Percentiles rank a stretch among this genome's conserved stretches.
phyloP scores from a whole-genome alignment of 2,329 filamentous ascomycete species.

The Hypoxylon sp. region DNA sequence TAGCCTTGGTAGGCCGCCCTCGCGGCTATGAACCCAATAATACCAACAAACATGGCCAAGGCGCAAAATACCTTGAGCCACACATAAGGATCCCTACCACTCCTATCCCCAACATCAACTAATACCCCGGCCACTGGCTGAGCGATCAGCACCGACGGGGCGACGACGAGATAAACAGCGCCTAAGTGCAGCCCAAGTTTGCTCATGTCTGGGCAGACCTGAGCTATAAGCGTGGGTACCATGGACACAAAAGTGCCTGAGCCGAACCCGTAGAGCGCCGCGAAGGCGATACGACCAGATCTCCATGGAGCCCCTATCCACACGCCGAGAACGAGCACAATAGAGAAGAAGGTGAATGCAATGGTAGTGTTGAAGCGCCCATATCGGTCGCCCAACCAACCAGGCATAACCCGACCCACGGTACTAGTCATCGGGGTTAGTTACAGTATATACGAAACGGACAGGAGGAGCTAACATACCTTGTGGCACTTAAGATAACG shows the following conservation, averaged over 20 bases:
- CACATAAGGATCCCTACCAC: conserved; percentile 3
- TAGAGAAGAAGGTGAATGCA: conserved; percentile 19
- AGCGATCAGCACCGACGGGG: conserved; percentile 17
- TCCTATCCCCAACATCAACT: conserved; percentile 1
- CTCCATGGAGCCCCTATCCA: conserved; percentile 26
- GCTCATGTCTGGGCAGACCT: conserved; percentile 19
- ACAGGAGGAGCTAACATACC: conserved; percentile 8
- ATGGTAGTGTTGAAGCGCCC: conserved; percentile 24
- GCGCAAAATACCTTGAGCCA: conserved; percentile 8
- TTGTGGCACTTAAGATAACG: conserved; percentile 26
- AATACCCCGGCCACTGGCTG: conserved; percentile 14
- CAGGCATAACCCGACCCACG: conserved; percentile 24
- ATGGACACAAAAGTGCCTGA: conserved; percentile 18
- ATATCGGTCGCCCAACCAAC: conserved; percentile 27
- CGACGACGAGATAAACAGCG: conserved; percentile 18
- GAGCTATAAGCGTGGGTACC: conserved; percentile 20
- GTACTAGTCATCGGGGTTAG: conserved; percentile 9
- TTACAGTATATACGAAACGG: background rate
- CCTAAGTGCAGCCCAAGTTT: conserved; percentile 12
- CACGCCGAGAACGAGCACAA: conserved; percentile 16
- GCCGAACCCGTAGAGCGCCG: conserved; percentile 21
- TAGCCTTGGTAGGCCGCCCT: conserved; percentile 16
- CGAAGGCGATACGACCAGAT: conserved; percentile 15
- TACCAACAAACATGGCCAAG: background rate
- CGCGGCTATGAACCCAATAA: conserved; percentile 12